Evolutionary conservation across 768 basidiomycete species (phyloP), one percentile per base, ranked within the genome.

Genomic region (Calocybe indica): DNA sequence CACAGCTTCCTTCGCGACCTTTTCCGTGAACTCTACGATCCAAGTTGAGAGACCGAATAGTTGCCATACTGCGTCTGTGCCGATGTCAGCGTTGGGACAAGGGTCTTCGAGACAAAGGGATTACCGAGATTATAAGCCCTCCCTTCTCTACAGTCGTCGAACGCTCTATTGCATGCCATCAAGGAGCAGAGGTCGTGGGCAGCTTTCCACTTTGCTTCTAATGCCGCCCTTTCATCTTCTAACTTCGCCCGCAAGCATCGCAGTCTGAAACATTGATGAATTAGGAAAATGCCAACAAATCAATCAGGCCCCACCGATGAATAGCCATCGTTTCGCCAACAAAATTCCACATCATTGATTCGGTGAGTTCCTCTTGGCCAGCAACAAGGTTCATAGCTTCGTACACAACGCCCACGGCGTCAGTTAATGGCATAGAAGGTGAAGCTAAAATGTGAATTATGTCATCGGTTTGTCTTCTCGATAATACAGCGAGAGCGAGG

Each of bases 11-110:
- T 78, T 84, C 62, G 88, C 60, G 5, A 91, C 59, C 44, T 65
- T 75, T 58, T 86, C 84, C 13, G 81, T 52, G 53, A 88, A 81
- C 32, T 64, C 63, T 28, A 88, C 65, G 38, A 78, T 59, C 86
- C 85, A 91, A 6, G 65, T 67, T 1, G 75, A 78, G 40, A 88
- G 56, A 7, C 74, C 76, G 40, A 82, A 76, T 10, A 90, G 70
- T 52, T 85, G 82, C 88, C 88, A 90, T 28, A 80, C 73, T 33
- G 83, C 78, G 45, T 80, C 88, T 91, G 45, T 29, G 43, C 49
- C 37, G 12, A 32, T 4, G 40, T 57, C 51, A 47, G 40, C 29
- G 22, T 36, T 3, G 14, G 7, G 35, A 39, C 36, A 7, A 5
- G 13, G 39, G 9, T 12, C 13, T 11, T 3, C 15, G n/a, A 22